Evolutionary conservation across 768 basidiomycete species (phyloP).

Genomic region (Podaxis sp.): DNA sequence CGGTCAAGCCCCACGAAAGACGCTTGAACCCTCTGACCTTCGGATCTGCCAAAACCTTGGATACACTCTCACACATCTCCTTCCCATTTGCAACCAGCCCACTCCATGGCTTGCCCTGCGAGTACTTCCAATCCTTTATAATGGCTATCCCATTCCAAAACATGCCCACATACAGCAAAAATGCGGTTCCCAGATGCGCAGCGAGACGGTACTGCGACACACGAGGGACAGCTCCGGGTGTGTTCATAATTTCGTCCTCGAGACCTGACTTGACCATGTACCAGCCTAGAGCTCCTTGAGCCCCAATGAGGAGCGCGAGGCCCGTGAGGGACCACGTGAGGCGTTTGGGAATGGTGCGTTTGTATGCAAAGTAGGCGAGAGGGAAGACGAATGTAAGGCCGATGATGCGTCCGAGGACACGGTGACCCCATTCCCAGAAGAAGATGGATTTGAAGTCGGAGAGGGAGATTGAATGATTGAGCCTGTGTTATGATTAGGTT

Average conservation of each 20-base stretch:
- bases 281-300: slow-evolving; percentile 94
- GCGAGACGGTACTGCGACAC: slow-evolving; percentile 97
- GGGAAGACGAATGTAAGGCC: slow-evolving; percentile 84
- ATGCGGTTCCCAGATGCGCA: slow-evolving; percentile 89
- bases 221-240: slow-evolving; percentile 84
- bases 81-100: slow-evolving; percentile 40
- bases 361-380: slow-evolving; percentile 73
- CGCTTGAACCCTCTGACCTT: slow-evolving; percentile 57
- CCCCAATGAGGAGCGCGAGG: slow-evolving; percentile 81
- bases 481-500: slow-evolving; percentile 40
- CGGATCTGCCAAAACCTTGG: slow-evolving; percentile 53
- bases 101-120: slow-evolving; percentile 56
- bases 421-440: slow-evolving; percentile 98
- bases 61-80: slow-evolving; percentile 29
- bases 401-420: slow-evolving; percentile 86
- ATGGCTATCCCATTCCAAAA: slow-evolving; percentile 74
- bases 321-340: slow-evolving; percentile 67
- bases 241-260: slow-evolving; percentile 76
- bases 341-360: slow-evolving; percentile 64
- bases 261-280: slow-evolving; percentile 99
- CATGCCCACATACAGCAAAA: slow-evolving; percentile 94
- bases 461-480: slow-evolving; percentile 86
- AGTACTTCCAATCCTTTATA: slow-evolving; percentile 79
- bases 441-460: slow-evolving; percentile 96
- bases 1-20: slow-evolving; percentile 62